Base-by-base conservation (phyloP, 306 rosid species). In the Pachyrhizus erosus region DNA sequence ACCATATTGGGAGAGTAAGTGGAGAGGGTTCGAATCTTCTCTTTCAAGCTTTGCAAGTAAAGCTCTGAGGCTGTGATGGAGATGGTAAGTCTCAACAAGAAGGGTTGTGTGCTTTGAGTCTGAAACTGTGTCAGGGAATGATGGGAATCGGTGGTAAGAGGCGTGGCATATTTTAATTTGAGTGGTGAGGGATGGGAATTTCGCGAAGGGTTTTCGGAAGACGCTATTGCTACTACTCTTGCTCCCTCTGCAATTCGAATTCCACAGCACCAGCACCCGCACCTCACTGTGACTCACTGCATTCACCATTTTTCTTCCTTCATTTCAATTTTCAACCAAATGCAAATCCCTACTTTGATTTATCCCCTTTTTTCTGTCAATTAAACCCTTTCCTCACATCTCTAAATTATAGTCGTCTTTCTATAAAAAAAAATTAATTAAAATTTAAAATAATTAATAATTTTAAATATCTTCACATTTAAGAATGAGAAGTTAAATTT, bases 21-120 rank as follows among this genome's bases (percentile, higher is more conserved):
- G 76, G 26, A 86, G 43, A 34, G 96, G 90, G 79, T 80, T 66
- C 0, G 89, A 85, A 67, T 61, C 88, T 3, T 62, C 49, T 65
- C 64, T 76, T 55, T 61, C 46, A 46, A 91, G 92, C 74, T 75
- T 86, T 43, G 39, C 62, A 34, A 93, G 83, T 64, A 91, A 79
- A 55, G 73, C 46, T 54, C 85, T 84, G 82, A 90, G 87, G 46
- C 66, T 76, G 46, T 72, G 80, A 80, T 87, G 91, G 42, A 86
- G 76, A 87, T 83, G 87, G 73, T 84, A 89, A 76, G 87, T 75
- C 67, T 91, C 92, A 27, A 86, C 85, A 18, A 84, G 90, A 81
- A 82, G 91, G 76, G 90, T 87, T 29, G 81, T 67, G 66, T 85
- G 96, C 78, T 81, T 86, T 10, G 87, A 68, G 80, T 83, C 79